Percentiles rank a stretch among this genome's conserved stretches.
These are phyloP conservation scores for Saccharomyces hybrid DNA, from an alignment of 1,139 yeast genomes.

Conservation along the genomic window DNA sequence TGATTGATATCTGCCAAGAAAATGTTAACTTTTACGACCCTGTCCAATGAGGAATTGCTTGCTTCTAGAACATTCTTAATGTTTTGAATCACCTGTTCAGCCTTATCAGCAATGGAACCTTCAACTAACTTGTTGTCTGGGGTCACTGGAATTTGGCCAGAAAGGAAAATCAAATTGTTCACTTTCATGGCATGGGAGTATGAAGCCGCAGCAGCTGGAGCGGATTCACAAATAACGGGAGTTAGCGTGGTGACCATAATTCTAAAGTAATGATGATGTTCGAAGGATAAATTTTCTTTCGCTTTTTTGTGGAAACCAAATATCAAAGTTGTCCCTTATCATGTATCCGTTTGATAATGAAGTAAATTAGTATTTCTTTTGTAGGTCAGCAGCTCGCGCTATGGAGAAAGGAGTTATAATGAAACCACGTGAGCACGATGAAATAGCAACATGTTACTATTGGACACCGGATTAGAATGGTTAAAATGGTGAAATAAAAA, in stretches of 20 bases:
- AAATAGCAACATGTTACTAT: neutral
- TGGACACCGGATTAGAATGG: too few relatives aligned
- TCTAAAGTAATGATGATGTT: neutral
- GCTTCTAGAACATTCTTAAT: slow-evolving; percentile 70
- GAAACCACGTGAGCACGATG: neutral
- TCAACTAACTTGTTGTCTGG: slow-evolving; percentile 73
- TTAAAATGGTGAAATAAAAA: neutral
- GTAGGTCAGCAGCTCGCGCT: neutral
- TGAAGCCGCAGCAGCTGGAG: slow-evolving; percentile 94
- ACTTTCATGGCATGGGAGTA: slow-evolving; percentile 91
- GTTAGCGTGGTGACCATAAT: slow-evolving; percentile 17
- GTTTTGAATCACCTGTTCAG: slow-evolving; percentile 78
- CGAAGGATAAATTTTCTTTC: neutral
- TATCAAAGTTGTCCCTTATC: neutral
- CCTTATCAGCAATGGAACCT: slow-evolving; percentile 69
- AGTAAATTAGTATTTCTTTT: neutral
- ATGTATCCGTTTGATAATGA: neutral
- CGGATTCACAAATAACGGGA: slow-evolving; percentile 50
- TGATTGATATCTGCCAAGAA: slow-evolving; percentile 83
- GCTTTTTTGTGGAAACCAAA: neutral
- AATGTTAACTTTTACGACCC: slow-evolving; percentile 76
- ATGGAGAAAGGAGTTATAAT: neutral
- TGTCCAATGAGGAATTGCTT: slow-evolving; percentile 72
- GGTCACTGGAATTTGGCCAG: slow-evolving; percentile 93
- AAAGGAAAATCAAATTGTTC: slow-evolving; percentile 77